Base-by-base conservation (phyloP, 2,329 filamentous ascomycete species). In the Sclerotinia subarctica region DNA sequence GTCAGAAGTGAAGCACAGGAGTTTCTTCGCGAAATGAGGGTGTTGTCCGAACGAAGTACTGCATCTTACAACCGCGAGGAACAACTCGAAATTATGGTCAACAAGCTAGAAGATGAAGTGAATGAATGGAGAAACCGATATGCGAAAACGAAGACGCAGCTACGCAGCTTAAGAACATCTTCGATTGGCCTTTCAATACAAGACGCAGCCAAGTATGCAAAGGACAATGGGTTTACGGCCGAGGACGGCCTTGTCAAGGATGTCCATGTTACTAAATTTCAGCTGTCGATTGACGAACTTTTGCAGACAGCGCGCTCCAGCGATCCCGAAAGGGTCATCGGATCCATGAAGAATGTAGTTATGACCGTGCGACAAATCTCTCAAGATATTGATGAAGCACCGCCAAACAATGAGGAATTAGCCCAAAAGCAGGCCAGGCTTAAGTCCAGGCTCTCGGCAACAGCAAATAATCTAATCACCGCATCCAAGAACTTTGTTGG, bases 401-500 rank as follows among this genome's bases (percentile, higher is more conserved):
- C 81, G 13, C 79, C 82, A 1, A 84, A 80, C 47, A 85, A 86
- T 70, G 78, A 77, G 38, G 82, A 86, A 21, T 71, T 82, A 38
- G 78, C 81, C 49, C 85, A 87, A 71, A 82, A 89, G 70, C 87
- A 88, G 72, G 81, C 83, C 38, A 93, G 90, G 78, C 84, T 96
- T 70, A 96, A 92, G 79, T 85, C 87, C 62, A 90, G 90, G 69
- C 90, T 98, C 3, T 96, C 93, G n/a, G 90, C 90, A 2, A 96
- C 94, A 1, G 94, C 95, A 60, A 98, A 98, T 82, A 95, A 94
- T 76, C 83, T 99, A 68, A 97, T 98, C 75, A 98, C 94, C 2
- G 93, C 94, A 1, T 90, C 92, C 46, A 97, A 96, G 81, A 97
- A 97, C 76, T 97, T 95, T 78, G 90, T 91, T 46, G 85, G 87